These are phyloP conservation scores for Tolypocladium ophioglossoides DNA, from an alignment of 2,329 filamentous ascomycete species.

Conservation along the genomic window DNA sequence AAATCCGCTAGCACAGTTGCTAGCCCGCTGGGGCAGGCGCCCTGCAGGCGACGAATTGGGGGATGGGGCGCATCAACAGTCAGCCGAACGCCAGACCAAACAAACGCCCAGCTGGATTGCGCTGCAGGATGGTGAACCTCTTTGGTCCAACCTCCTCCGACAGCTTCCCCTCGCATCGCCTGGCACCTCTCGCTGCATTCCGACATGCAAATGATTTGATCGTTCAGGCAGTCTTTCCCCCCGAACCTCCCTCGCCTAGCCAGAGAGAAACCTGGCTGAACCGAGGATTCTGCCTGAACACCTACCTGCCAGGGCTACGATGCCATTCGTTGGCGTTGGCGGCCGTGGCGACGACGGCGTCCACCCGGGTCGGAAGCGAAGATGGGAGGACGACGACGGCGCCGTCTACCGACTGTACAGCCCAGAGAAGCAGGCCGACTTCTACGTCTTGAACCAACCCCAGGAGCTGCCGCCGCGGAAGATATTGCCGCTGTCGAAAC, in stretches of 20 bases:
- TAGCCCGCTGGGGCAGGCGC: background rate
- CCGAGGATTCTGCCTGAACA: background rate
- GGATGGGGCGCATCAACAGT: conserved; percentile 3
- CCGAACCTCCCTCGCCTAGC: background rate
- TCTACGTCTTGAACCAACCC: conserved; percentile 15
- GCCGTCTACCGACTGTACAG: conserved; percentile 14
- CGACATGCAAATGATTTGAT: background rate
- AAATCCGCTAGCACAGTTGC: background rate
- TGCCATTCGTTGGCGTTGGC: conserved; percentile 26
- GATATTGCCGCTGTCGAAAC: conserved; percentile 19
- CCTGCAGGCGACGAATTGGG: background rate
- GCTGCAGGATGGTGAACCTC: background rate
- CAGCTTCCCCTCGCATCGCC: background rate
- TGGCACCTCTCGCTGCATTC: background rate
- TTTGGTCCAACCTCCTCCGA: background rate
- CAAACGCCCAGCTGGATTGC: background rate
- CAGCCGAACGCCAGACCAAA: conserved; percentile 1
- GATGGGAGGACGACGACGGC: conserved; percentile 19
- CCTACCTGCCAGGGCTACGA: conserved; percentile 6
- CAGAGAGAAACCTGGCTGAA: background rate
- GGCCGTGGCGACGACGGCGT: conserved; percentile 12
- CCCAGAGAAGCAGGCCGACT: conserved; percentile 13
- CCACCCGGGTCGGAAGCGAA: conserved; percentile 22
- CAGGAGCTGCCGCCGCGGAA: conserved; percentile 16
- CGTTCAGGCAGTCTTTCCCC: background rate